phyloP scores from a whole-genome alignment of 1,284 basidiomycete species.

The Exobasidium cylindrosporum region DNA sequence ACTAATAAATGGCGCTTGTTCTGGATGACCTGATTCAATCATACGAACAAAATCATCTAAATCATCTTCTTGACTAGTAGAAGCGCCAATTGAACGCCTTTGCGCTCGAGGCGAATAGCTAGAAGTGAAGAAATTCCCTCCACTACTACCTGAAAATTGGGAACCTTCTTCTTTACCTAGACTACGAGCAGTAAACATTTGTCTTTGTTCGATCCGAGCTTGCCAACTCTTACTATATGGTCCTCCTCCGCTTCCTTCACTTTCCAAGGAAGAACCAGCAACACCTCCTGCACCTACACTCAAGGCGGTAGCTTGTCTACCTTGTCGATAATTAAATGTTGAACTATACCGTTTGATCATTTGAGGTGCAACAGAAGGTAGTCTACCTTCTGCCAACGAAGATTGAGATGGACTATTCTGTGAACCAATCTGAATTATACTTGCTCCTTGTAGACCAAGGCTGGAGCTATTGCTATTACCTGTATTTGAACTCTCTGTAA shows the following conservation, averaged over 20 bases:
- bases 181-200: slow-evolving; percentile 13
- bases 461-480: background rate
- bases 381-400: background rate
- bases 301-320: slow-evolving; percentile 17
- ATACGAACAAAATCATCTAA: slow-evolving; percentile 38
- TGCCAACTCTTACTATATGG: slow-evolving; percentile 36
- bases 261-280: slow-evolving; percentile 16
- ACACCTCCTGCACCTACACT: slow-evolving; percentile 22
- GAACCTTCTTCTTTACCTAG: slow-evolving; percentile 8
- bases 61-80: slow-evolving; percentile 29
- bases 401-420: slow-evolving; percentile 1
- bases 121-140: background rate
- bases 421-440: background rate
- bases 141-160: background rate
- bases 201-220: slow-evolving; percentile 39
- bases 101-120: background rate
- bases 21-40: slow-evolving; percentile 29
- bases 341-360: slow-evolving; percentile 46
- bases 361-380: slow-evolving; percentile 26
- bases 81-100: background rate
- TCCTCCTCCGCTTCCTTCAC: slow-evolving; percentile 17
- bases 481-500: background rate
- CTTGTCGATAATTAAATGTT: slow-evolving; percentile 36
- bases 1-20: slow-evolving; percentile 10
- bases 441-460: background rate